Evolutionary conservation across 2,329 filamentous ascomycete genomes (phyloP).

Genomic region (Lecanoromycetidae sp.): DNA sequence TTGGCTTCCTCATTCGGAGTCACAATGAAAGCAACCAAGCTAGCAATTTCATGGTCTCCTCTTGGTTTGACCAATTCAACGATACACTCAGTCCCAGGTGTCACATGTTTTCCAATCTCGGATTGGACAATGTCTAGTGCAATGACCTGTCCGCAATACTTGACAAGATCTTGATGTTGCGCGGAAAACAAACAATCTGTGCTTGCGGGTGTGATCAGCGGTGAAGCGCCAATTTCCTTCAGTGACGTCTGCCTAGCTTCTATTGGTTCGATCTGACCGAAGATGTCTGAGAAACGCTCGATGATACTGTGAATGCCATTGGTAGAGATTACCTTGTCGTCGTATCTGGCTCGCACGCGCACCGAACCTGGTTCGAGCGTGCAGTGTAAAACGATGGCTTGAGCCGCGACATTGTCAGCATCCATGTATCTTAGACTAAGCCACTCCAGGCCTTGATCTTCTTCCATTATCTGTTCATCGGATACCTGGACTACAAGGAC

Average conservation of each 20-base stretch:
- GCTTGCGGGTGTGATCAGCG: background rate
- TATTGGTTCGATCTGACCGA: background rate
- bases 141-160: background rate
- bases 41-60: background rate
- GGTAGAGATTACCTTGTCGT: background rate
- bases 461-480: background rate
- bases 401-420: background rate
- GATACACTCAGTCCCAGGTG: background rate
- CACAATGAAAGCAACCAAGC: background rate
- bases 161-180: background rate
- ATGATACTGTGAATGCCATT: background rate
- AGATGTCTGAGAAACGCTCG: background rate
- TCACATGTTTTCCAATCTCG: background rate
- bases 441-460: background rate
- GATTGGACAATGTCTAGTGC: background rate
- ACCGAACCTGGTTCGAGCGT: background rate
- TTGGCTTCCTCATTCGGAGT: background rate
- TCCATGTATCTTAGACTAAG: background rate
- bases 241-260: background rate
- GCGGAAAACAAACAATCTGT: background rate
- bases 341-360: background rate
- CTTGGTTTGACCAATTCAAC: background rate
- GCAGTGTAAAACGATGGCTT: background rate
- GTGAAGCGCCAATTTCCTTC: background rate
- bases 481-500: conserved; percentile 2